Percentiles rank a stretch among this genome's conserved stretches.
phyloP scores from a whole-genome alignment of 163 green algal species.

The Prototheca wickerhamii region DNA sequence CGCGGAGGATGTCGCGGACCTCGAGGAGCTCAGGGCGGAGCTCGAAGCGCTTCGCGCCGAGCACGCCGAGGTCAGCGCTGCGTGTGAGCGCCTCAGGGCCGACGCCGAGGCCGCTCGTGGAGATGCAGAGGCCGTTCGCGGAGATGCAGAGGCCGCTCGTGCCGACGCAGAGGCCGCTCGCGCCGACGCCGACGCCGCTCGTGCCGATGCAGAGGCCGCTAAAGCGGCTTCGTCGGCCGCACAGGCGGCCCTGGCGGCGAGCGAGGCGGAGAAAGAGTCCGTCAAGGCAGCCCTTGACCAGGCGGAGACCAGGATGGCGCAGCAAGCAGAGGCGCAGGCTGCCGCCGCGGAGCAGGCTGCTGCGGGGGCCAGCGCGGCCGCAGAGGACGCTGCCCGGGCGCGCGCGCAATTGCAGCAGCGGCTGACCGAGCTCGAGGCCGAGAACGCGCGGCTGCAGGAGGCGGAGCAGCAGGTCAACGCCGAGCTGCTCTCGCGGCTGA shows the following conservation, averaged over 20 bases:
- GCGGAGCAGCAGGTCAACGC: slow-evolving; percentile 12
- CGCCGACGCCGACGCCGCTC: too few species aligned
- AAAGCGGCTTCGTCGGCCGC: too few species aligned
- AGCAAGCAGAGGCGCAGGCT: slow-evolving; percentile 1
- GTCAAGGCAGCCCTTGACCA: background rate
- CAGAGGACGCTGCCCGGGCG: background rate
- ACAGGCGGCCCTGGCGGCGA: background rate
- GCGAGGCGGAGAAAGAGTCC: background rate
- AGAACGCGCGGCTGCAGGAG: slow-evolving; percentile 11
- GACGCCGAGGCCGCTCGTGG: too few species aligned
- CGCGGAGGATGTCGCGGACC: background rate
- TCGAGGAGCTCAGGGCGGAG: background rate
- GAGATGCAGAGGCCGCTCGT: too few species aligned
- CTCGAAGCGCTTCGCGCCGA: background rate
- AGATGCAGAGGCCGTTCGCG: too few species aligned
- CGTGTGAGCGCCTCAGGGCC: too few species aligned
- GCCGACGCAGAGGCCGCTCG: too few species aligned
- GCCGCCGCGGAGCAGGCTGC: background rate
- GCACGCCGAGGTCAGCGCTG: background rate
- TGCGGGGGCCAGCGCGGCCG: background rate
- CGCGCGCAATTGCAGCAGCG: background rate
- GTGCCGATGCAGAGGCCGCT: too few species aligned
- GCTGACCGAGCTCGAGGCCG: background rate
- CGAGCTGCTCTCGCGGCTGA: slow-evolving; percentile 11
- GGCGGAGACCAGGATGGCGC: background rate